phyloP scores from a whole-genome alignment of 1,139 yeast genomes.

The Pichiaceae sp. region DNA sequence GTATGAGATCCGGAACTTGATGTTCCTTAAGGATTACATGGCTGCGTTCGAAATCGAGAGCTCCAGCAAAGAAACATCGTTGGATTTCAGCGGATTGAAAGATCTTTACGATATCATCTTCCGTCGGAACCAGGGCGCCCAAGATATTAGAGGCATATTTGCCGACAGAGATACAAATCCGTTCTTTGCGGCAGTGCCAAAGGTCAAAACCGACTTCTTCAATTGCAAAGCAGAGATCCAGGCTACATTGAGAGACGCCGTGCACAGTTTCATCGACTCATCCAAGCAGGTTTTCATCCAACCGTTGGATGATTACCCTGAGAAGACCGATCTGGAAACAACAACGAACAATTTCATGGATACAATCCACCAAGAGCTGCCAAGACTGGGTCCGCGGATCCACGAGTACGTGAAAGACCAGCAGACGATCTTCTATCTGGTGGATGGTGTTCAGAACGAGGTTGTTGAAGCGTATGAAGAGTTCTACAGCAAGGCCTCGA shows the following conservation, averaged over 20 bases:
- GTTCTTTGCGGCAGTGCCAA: constrained; percentile 68
- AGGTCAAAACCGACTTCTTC: constrained; percentile 74
- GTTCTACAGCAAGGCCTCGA: constrained; percentile 26
- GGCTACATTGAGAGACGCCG: constrained; percentile 60
- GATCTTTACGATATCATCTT: constrained; percentile 24
- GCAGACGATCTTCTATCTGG: constrained; percentile 38
- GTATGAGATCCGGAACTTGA: constrained; percentile 63
- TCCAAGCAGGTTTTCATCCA: constrained; percentile 27
- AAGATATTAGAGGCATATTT: constrained; percentile 1
- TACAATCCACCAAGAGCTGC: constrained; percentile 43
- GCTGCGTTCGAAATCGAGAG: constrained; percentile 76
- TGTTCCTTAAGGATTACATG: constrained; percentile 63
- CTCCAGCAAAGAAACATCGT: constrained; percentile 59
- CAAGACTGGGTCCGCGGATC: constrained; percentile 46
- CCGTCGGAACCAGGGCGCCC: constrained; percentile 1
- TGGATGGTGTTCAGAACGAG: constrained; percentile 53
- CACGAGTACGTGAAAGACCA: constrained; percentile 30
- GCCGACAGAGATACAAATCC: constrained; percentile 35
- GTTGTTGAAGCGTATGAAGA: constrained; percentile 39
- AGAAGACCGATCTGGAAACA: constrained; percentile 14
- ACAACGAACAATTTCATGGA: constrained; percentile 38
- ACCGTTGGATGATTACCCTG: constrained; percentile 11
- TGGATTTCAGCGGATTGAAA: constrained; percentile 67
- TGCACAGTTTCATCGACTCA: constrained; percentile 49
- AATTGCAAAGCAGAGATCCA: constrained; percentile 80